Evolutionary conservation across 176 grass and related monocot species (phyloP).

Genomic region (Echinochloa phyllopogon): DNA sequence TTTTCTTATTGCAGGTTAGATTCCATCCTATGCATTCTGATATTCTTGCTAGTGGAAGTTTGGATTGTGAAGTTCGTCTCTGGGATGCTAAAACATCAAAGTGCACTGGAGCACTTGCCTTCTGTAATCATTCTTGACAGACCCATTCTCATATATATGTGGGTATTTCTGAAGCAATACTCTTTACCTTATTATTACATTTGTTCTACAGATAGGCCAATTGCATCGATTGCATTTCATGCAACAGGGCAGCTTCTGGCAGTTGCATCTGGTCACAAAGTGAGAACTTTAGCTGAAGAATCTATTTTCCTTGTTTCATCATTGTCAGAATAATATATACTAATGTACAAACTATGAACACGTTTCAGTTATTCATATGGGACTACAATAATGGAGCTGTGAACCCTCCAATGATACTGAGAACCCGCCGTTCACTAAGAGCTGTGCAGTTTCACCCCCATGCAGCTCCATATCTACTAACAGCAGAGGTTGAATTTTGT

Average conservation of each 20-base stretch:
- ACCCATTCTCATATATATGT: slow-evolving; percentile 11
- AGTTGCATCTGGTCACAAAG: slow-evolving; percentile 99
- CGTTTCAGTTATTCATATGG: slow-evolving; percentile 88
- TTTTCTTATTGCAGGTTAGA: slow-evolving; percentile 65
- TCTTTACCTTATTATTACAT: slow-evolving; percentile 22
- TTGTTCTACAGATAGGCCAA: slow-evolving; percentile 77
- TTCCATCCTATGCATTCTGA: slow-evolving; percentile 91
- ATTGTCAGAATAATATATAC: not conserved
- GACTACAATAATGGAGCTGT: slow-evolving; percentile 86
- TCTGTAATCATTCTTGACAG: slow-evolving; percentile 63
- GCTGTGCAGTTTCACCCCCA: slow-evolving; percentile 99
- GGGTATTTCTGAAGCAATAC: slow-evolving; percentile 36
- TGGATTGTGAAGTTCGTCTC: slow-evolving; percentile 97
- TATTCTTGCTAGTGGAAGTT: slow-evolving; percentile 97
- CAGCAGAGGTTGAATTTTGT: slow-evolving; percentile 73
- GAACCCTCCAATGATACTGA: slow-evolving; percentile 73
- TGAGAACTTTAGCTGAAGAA: slow-evolving; percentile 29
- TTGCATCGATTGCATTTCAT: slow-evolving; percentile 99
- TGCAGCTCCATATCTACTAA: slow-evolving; percentile 89
- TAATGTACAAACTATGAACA: slow-evolving; percentile 11
- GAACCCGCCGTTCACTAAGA: slow-evolving; percentile 92
- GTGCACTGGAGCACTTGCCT: slow-evolving; percentile 73
- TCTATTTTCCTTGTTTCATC: not conserved
- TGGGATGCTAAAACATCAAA: slow-evolving; percentile 89
- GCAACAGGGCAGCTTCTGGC: slow-evolving; percentile 89